Conservation (phyloP, 805 yeast genomes). For the Wickerhamiella sorbophila region DNA sequence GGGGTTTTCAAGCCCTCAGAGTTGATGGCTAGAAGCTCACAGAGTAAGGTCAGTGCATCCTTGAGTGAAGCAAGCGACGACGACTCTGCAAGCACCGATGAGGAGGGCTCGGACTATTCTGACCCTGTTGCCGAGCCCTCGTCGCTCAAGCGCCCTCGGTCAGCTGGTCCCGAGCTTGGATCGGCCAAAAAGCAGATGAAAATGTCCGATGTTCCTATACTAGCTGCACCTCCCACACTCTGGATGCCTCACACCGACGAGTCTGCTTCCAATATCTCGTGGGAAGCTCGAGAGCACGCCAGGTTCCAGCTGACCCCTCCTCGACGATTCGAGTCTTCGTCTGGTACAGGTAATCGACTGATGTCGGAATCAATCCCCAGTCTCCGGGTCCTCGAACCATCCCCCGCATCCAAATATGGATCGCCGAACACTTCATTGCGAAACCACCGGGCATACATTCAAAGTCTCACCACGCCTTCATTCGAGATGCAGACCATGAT, state of each 20-base stretch:
- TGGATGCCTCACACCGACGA: constrained; percentile 8
- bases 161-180: background rate
- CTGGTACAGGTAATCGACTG: no score
- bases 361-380: constrained; percentile 1
- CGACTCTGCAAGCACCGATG: constrained; percentile 1
- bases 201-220: constrained; percentile 6
- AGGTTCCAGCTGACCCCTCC: background rate
- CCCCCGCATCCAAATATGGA: constrained; percentile 3
- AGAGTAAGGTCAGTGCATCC: background rate
- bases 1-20: background rate
- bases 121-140: background rate
- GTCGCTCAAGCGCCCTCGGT: background rate
- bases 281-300: constrained; percentile 3
- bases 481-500: constrained; percentile 26
- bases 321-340: background rate
- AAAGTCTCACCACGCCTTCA: constrained; percentile 18
- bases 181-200: constrained; percentile 1
- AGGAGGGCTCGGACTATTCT: background rate
- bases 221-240: constrained; percentile 6
- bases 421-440: constrained; percentile 19
- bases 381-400: background rate
- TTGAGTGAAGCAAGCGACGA: background rate
- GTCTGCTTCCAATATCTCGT: constrained; percentile 3
- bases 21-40: background rate
- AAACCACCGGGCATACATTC: constrained; percentile 19